phyloP scores from a whole-genome alignment of 352 stramenopile species.

The Albugo candida region DNA sequence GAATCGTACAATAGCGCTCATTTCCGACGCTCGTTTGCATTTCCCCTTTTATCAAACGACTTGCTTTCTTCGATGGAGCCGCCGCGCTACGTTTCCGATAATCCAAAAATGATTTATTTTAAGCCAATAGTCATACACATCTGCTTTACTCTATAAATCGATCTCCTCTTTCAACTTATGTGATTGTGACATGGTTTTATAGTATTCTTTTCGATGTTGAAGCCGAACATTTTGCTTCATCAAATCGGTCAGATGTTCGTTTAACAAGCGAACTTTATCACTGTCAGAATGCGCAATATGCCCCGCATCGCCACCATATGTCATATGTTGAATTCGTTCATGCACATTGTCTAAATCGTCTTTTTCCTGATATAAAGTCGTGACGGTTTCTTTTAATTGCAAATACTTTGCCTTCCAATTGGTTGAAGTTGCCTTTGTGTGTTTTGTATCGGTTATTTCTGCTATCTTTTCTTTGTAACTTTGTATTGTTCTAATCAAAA shows the following conservation, averaged over 20 bases:
- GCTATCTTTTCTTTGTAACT: too few species aligned
- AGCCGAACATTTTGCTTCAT: conserved; percentile 60
- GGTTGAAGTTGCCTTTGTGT: neutral
- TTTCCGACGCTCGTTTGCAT: conserved; percentile 35
- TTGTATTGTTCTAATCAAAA: too few species aligned
- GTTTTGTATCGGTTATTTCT: too few species aligned
- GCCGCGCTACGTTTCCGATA: too few species aligned
- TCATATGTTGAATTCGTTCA: neutral
- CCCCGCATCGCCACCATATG: neutral
- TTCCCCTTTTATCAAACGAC: too few species aligned
- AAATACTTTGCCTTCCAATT: neutral
- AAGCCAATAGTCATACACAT: too few species aligned
- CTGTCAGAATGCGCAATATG: neutral
- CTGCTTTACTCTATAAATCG: too few species aligned
- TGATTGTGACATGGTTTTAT: conserved; percentile 5
- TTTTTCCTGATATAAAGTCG: neutral
- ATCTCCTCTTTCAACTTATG: neutral
- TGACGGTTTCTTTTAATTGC: neutral
- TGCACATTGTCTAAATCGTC: neutral
- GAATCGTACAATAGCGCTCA: conserved; percentile 73
- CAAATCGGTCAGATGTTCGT: conserved; percentile 69
- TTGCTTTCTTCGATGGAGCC: too few species aligned
- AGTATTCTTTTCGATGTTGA: conserved; percentile 53
- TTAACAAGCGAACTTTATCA: conserved; percentile 60
- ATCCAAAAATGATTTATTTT: too few species aligned